Percentiles rank a stretch among this genome's conserved stretches.
Evolutionary conservation across 2,329 filamentous ascomycete genomes (phyloP).

Genomic region (Clonostachys sp.): DNA sequence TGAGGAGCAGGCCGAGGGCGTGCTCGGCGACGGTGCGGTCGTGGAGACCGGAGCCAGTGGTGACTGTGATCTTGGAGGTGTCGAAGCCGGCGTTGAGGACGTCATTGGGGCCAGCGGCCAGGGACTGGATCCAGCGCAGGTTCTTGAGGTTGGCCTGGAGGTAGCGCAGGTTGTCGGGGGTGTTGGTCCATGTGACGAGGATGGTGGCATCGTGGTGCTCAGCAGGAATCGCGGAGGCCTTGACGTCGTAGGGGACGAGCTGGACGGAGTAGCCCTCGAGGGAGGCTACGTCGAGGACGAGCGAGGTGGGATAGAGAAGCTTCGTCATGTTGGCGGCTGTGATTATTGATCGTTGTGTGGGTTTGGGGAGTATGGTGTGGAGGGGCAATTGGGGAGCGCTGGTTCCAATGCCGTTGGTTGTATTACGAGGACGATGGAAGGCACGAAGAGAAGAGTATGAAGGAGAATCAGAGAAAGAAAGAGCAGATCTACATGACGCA

Average conservation of each 20-base stretch:
- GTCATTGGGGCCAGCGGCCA: slow-evolving; percentile 63
- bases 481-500: too few relatives aligned
- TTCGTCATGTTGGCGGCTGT: slow-evolving; percentile 30
- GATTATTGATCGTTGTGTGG: background rate
- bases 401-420: too few relatives aligned
- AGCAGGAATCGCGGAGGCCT: slow-evolving; percentile 47
- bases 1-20: slow-evolving; percentile 52
- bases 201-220: slow-evolving; percentile 54
- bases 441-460: too few relatives aligned
- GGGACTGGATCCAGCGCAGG: slow-evolving; percentile 61
- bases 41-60: slow-evolving; percentile 59
- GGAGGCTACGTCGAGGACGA: slow-evolving; percentile 47
- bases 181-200: slow-evolving; percentile 60
- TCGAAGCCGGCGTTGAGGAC: slow-evolving; percentile 59
- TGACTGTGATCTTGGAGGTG: slow-evolving; percentile 40
- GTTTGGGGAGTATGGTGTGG: too few relatives aligned
- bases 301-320: slow-evolving; percentile 62
- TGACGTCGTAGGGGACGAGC: slow-evolving; percentile 57
- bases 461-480: too few relatives aligned
- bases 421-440: too few relatives aligned
- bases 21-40: slow-evolving; percentile 64
- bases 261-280: slow-evolving; percentile 54
- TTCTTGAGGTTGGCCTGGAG: slow-evolving; percentile 50
- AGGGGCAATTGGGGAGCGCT: too few relatives aligned
- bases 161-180: slow-evolving; percentile 50